Evolutionary conservation across 257 asterid genomes (phyloP), one percentile per base, ranked within the genome.

Genomic region (Eucommia ulmoides): DNA sequence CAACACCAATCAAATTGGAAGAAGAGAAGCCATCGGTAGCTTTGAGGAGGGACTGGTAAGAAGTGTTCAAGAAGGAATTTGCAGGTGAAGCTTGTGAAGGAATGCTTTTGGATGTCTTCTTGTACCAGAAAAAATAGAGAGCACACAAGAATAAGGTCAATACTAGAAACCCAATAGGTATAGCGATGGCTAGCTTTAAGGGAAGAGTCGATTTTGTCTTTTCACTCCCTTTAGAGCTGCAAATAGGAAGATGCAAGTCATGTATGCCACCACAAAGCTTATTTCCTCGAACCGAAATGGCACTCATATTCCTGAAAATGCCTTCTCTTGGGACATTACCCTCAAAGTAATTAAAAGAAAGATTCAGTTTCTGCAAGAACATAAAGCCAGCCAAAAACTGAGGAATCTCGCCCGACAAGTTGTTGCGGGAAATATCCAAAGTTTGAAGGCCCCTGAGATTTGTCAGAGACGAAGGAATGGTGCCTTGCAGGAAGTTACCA

Each of bases 331-430:
- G 48, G n/a, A 42, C 2, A 2, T 19, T 9, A n/a, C 20, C 48
- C 19, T 42, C 48, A 15, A 42, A 42, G 19, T 42, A 8, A 42
- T 42, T 42, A 42, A 42, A 42, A 42, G 72, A 65, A 11, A 63
- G 58, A 53, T 63, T 54, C 54, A 53, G 11, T 26, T 44, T 25
- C 44, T 68, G 58, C 48, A 68, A 18, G 45, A 52, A 24, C n/a
- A 58, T 53, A 55, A 18, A 11, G 9, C 17, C 45, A n/a, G n/a
- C n/a, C 33, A 45, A 57, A 49, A 41, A 53, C 1, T 42, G 20
- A 23, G 42, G 56, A 26, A 58, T 22, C 50, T 41, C 22, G 2
- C 63, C 63, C 16, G 50, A 35, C 22, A 58, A 24, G 20, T 50
- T 33, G 44, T 49, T 58, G 56, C 15, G 12, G 15, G 63, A 58